phyloP scores from a whole-genome alignment of 345 rosid genomes.

The Corchorus olitorius region DNA sequence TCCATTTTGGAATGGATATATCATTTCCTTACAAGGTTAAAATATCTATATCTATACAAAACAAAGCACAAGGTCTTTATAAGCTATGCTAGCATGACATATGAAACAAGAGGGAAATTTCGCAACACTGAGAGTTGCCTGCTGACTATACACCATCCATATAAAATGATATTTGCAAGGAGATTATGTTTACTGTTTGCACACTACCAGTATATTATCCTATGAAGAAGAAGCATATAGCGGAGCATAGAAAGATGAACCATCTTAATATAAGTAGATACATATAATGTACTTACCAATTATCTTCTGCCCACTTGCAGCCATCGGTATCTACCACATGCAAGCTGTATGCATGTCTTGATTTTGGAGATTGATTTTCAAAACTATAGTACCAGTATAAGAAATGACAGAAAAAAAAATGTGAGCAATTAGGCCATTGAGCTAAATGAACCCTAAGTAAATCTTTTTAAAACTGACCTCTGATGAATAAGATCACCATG shows the following conservation, averaged over 20 bases:
- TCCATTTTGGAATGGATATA: not conserved
- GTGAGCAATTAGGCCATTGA: not conserved
- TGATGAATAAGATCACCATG: conserved; percentile 94
- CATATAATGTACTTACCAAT: conserved; percentile 56
- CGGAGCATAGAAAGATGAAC: not conserved
- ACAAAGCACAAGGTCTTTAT: not conserved
- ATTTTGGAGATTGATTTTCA: conserved; percentile 52
- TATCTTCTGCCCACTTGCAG: conserved; percentile 65
- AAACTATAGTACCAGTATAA: conserved; percentile 46
- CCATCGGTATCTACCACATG: conserved; percentile 88
- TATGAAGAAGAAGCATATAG: not conserved
- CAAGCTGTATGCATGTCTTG: conserved; percentile 91
- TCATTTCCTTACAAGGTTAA: not conserved
- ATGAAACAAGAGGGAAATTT: not conserved
- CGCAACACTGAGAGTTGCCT: not conserved
- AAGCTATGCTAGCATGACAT: not conserved
- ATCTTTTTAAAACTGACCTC: conserved; percentile 50
- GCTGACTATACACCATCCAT: not conserved
- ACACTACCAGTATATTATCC: not conserved
- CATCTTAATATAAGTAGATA: not conserved
- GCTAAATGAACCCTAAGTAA: conserved; percentile 7
- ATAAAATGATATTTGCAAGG: not conserved
- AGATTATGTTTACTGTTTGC: not conserved
- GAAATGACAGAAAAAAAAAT: conserved; percentile 8
- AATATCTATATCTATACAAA: not conserved